These are phyloP conservation scores for Penicillium palitans DNA, from an alignment of 2,329 filamentous ascomycete species.

Conservation along the genomic window DNA sequence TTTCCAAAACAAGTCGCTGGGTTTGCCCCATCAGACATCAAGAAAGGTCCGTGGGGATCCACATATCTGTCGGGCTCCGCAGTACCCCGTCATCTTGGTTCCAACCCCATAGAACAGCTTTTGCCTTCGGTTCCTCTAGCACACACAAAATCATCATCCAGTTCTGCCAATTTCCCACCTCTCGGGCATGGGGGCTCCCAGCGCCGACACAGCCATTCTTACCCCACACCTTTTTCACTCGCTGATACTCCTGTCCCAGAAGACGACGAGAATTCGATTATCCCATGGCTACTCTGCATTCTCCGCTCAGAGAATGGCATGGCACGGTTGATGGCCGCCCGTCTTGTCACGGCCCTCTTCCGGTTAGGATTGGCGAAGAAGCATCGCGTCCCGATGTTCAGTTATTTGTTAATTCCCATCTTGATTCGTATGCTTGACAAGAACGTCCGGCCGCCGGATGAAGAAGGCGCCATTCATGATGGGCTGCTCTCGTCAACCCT, in stretches of 20 bases:
- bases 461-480: constrained; percentile 42
- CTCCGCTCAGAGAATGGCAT: constrained; percentile 59
- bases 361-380: constrained; percentile 66
- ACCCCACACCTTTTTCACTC: constrained; percentile 36
- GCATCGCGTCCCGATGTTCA: constrained; percentile 63
- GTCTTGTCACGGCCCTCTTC: constrained; percentile 68
- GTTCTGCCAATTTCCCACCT: constrained; percentile 54
- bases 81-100: constrained; percentile 46
- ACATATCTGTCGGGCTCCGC: constrained; percentile 56
- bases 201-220: constrained; percentile 40
- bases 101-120: constrained; percentile 65
- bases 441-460: constrained; percentile 42
- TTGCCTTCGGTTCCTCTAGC: constrained; percentile 54
- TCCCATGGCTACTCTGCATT: constrained; percentile 71
- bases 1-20: constrained; percentile 60
- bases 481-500: constrained; percentile 47
- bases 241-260: constrained; percentile 49
- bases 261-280: constrained; percentile 67
- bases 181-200: constrained; percentile 46
- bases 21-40: constrained; percentile 52
- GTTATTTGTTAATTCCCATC: constrained; percentile 68
- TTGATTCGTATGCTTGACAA: constrained; percentile 67
- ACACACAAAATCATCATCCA: constrained; percentile 33
- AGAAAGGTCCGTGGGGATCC: constrained; percentile 53
- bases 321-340: constrained; percentile 67